Evolutionary conservation across 169 alveolate genomes (phyloP), one percentile per base, ranked within the genome.

Genomic region (Plasmodium sp.): DNA sequence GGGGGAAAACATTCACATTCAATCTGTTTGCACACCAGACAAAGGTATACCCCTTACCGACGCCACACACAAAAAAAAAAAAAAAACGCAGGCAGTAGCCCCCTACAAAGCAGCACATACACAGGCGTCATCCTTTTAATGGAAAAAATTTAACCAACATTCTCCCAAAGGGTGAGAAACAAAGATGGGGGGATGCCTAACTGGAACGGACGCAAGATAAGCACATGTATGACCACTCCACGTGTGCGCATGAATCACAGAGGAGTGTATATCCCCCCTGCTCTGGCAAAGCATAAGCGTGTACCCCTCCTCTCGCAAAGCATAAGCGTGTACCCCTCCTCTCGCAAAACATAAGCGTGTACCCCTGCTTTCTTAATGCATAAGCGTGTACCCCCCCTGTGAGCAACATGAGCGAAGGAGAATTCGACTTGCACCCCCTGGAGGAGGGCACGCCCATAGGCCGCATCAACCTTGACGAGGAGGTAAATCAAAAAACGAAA

Each of bases 401-500:
- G 62, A 14, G 22, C 22, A 45, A 79, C 18, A 86, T 86, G 94
- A 67, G 81, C 43, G 81, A 48, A 27, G 93, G 43, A 22, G 5
- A 39, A 54, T 54, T 45, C n/a, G 86, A 86, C 36, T 18, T 86
- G 56, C 77, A 86, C 33, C 81, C 79, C 51, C 45, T 86, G 74
- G 94, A 41, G 18, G 81, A 86, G 39, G 36, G 71, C 5, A 12
- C 45, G 51, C 31, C 10, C 14, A 36, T 81, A 22, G 94, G 94
- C 3, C 81, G 67, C 33, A 80, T 90, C 56, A 90, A 90, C 22
- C 7, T 51, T 9, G 43, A 90, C 82, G 91, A 90, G 72, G 75
- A 90, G 10, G 36, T 90, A 58, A 90, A 90, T 62, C 56, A 34
- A 80, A 90, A 39, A 31, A 22, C 84, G 3, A 45, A 18, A 18